A percentile compares a stretch with the other conserved stretches of the same genome.
phyloP scores from a whole-genome alignment of 208 protist species.

The Porcisia hertigi region DNA sequence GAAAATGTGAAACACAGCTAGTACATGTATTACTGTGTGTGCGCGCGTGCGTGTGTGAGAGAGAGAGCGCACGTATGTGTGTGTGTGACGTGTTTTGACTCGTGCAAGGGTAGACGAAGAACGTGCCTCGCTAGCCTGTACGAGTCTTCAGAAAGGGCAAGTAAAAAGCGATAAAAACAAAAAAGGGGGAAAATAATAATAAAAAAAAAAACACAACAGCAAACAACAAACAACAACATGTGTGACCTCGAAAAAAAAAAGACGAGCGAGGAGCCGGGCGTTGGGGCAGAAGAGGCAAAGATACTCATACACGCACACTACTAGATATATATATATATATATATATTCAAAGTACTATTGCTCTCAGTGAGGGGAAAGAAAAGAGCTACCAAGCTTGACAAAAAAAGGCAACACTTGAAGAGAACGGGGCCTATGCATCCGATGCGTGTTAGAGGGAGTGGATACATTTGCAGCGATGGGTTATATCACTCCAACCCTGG shows the following conservation, averaged over 20 bases:
- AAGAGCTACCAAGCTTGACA: too few relatives aligned
- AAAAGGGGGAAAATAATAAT: neutral
- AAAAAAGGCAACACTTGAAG: too few relatives aligned
- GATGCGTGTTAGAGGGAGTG: too few relatives aligned
- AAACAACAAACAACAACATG: constrained; percentile 7
- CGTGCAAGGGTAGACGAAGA: constrained; percentile 11
- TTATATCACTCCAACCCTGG: too few relatives aligned
- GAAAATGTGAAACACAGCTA: neutral
- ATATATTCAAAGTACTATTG: too few relatives aligned
- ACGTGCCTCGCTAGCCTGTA: constrained; percentile 14
- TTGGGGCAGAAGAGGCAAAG: too few relatives aligned
- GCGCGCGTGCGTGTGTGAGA: neutral
- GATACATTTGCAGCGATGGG: too few relatives aligned
- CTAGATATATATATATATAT: too few relatives aligned
- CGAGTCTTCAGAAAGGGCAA: constrained; percentile 2
- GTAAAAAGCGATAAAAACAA: neutral
- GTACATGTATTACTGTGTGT: neutral
- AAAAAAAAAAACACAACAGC: neutral
- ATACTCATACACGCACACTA: too few relatives aligned
- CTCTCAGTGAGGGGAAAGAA: too few relatives aligned
- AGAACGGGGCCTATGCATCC: too few relatives aligned
- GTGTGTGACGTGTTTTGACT: neutral
- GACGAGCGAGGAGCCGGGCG: too few relatives aligned
- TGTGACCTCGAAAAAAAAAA: neutral
- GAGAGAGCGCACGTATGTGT: neutral